phyloP scores from a whole-genome alignment of 2,329 filamentous ascomycete species.

The Pseudovirgaria hyperparasitica region DNA sequence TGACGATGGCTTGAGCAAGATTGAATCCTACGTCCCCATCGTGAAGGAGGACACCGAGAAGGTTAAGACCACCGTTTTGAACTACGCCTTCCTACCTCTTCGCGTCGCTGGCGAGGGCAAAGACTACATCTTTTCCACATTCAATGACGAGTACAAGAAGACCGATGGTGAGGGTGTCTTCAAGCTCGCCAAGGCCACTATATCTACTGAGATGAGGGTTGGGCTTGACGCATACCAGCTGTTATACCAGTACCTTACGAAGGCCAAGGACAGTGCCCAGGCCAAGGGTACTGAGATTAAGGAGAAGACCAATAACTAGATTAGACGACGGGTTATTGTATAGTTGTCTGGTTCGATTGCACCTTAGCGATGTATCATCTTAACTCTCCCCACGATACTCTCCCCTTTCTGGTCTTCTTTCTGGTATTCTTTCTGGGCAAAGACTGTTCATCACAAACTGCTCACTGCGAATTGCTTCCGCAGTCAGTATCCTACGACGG shows the following conservation, averaged over 20 bases:
- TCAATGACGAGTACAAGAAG: conserved; percentile 27
- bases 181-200: conserved; percentile 21
- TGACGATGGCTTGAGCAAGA: conserved; percentile 21
- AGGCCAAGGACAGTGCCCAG: conserved; percentile 18
- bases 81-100: conserved; percentile 17
- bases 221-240: conserved; percentile 19
- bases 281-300: conserved; percentile 23
- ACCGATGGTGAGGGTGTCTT: conserved; percentile 21
- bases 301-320: too few relatives aligned
- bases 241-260: conserved; percentile 17
- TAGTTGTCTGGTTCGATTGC: too few relatives aligned
- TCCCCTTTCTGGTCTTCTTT: too few relatives aligned
- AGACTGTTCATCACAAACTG: too few relatives aligned
- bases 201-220: conserved; percentile 27
- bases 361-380: too few relatives aligned
- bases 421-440: too few relatives aligned
- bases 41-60: conserved; percentile 38
- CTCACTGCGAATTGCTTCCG: too few relatives aligned
- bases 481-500: too few relatives aligned
- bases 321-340: too few relatives aligned
- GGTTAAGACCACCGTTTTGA: conserved; percentile 18
- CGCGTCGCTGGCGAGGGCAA: conserved; percentile 14
- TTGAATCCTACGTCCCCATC: conserved; percentile 26
- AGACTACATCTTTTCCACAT: conserved; percentile 23
- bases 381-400: too few relatives aligned